Evolutionary conservation across 2,329 filamentous ascomycete genomes (phyloP).

Genomic region (Sporothrix globosa): DNA sequence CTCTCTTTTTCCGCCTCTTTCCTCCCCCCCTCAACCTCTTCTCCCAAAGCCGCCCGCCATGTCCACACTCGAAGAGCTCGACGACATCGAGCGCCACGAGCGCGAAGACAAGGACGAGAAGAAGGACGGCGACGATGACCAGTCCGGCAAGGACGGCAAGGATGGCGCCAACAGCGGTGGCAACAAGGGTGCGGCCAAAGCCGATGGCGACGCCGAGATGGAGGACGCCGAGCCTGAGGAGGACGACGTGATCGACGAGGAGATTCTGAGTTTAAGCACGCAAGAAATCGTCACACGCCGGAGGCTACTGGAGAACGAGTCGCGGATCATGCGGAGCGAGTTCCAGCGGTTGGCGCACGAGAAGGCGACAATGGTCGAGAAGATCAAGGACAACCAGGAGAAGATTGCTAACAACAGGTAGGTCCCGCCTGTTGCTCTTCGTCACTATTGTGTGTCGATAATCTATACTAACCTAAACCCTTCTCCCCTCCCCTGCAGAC

Average conservation of each 20-base stretch:
- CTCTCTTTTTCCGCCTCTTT: background rate
- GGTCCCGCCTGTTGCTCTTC: background rate
- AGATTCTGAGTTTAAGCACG: slow-evolving; percentile 91
- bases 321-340: slow-evolving; percentile 98
- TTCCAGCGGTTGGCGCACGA: slow-evolving; percentile 92
- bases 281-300: slow-evolving; percentile 90
- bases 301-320: slow-evolving; percentile 94
- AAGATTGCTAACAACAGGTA: slow-evolving; percentile 99
- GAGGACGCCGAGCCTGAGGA: slow-evolving; percentile 76
- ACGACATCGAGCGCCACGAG: slow-evolving; percentile 80
- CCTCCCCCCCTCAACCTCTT: background rate
- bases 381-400: slow-evolving; percentile 98
- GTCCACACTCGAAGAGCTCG: slow-evolving; percentile 91
- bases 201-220: slow-evolving; percentile 84
- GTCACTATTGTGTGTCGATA: too few species aligned
- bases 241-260: slow-evolving; percentile 85
- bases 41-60: slow-evolving; percentile 53
- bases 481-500: slow-evolving; percentile 55
- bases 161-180: slow-evolving; percentile 44
- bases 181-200: slow-evolving; percentile 48
- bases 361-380: slow-evolving; percentile 93
- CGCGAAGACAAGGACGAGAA: slow-evolving; percentile 63
- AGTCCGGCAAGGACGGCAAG: slow-evolving; percentile 56
- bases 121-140: slow-evolving; percentile 42
- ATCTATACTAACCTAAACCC: background rate